Conservation (phyloP, 345 rosid species). For the Citrus glauca region DNA sequence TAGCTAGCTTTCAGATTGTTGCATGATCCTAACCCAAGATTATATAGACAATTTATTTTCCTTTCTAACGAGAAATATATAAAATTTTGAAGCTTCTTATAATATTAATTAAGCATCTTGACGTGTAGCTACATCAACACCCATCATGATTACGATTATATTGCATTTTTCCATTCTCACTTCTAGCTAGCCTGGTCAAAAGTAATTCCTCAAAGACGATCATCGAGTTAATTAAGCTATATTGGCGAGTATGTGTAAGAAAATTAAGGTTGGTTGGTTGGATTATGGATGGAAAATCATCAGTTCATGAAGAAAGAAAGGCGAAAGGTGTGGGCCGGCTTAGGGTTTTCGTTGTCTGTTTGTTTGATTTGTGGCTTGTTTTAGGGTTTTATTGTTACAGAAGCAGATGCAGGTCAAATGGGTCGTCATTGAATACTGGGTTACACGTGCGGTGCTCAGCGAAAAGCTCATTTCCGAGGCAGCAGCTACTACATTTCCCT, state of each 20-base stretch:
- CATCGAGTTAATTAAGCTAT: neutral
- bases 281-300: slow-evolving; percentile 27
- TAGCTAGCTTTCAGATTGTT: neutral
- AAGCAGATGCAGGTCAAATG: too few relatives aligned
- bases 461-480: slow-evolving; percentile 64
- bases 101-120: neutral
- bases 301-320: slow-evolving; percentile 26
- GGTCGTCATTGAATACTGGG: slow-evolving; percentile 38
- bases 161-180: too few relatives aligned
- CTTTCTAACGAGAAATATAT: neutral
- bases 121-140: too few relatives aligned
- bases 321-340: slow-evolving; percentile 30
- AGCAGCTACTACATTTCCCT: neutral
- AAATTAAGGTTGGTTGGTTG: slow-evolving; percentile 30
- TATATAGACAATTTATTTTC: neutral
- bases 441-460: slow-evolving; percentile 57
- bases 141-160: too few relatives aligned
- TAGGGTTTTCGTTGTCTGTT: slow-evolving; percentile 33
- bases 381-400: neutral
- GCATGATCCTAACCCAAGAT: slow-evolving; percentile 11
- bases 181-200: too few relatives aligned
- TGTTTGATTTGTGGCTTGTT: slow-evolving; percentile 15
- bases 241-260: neutral
- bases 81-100: neutral
- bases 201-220: neutral